Base-by-base conservation (phyloP, 495 filamentous ascomycete species). In the Hypoxylon perforatum region DNA sequence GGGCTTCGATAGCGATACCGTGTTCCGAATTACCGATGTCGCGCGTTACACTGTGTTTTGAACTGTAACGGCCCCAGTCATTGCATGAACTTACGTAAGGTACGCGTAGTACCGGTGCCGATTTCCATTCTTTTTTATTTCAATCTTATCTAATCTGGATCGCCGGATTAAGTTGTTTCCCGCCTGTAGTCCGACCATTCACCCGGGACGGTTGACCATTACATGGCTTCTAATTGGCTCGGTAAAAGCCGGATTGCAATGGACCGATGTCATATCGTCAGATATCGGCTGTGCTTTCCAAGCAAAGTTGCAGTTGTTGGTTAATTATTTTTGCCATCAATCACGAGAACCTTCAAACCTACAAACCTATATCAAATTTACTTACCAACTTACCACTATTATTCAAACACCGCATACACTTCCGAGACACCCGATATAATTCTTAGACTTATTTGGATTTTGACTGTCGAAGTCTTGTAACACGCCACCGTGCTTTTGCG, bases 261-360 rank as follows among this genome's bases (percentile, higher is more conserved):
- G 57, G 58, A 67, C 67, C 75, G 72, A 79, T 79, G 78, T 80
- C 25, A 38, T 38, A n/a, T 17, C 76, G 77, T 78, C 49, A 71
- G 66, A 69, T 73, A 55, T 66, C 60, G 51, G 57, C 64, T 54
- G 9, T 45, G 42, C 53, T 56, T 61, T 60, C 55, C 49, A 66
- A 69, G 53, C 61, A 38, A 19, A n/a, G 33, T 36, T 36, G 18
- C 33, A 9, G 25, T 7, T 3, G 7, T 28, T 28, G 25, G 25
- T 28, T 28, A 28, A 28, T 28, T 3, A 28, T 28, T 28, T 28
- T 57, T 42, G 30, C 42, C 46, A 49, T 59, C n/a, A 21, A 48
- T 36, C 25, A 28, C 25, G 7, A 3, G 25, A 28, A 28, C 25
- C 3, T 28, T 28, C 25, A 28, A 28, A 3, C 25, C 25, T 28